Percentiles rank a stretch among this genome's conserved stretches.
phyloP scores from a whole-genome alignment of 2,329 filamentous ascomycete species.

The Scedosporium apiospermum region DNA sequence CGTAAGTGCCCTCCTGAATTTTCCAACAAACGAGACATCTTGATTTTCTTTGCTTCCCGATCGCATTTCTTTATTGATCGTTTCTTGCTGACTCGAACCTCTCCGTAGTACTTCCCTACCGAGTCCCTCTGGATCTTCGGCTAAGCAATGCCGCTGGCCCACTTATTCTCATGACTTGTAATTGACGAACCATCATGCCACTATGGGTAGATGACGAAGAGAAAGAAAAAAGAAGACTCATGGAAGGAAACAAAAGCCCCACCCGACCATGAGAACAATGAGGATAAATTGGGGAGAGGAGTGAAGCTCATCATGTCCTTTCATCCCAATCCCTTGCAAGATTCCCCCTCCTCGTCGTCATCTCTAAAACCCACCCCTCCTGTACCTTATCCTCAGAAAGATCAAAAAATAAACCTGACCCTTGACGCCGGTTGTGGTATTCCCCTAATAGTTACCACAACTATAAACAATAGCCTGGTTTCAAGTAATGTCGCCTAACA shows the following conservation, averaged over 20 bases:
- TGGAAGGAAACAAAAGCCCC: background rate
- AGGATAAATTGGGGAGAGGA: too few relatives aligned
- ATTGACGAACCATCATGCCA: slow-evolving; percentile 2
- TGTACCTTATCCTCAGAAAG: background rate
- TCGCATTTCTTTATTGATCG: background rate
- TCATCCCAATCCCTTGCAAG: background rate
- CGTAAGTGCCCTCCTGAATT: slow-evolving; percentile 35
- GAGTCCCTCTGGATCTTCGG: slow-evolving; percentile 50
- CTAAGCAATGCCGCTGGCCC: slow-evolving; percentile 23
- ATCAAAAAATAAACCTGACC: background rate
- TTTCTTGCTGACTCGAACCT: background rate
- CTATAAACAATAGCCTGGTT: background rate
- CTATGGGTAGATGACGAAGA: background rate
- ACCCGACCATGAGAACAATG: background rate
- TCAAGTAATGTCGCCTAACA: background rate
- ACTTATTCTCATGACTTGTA: slow-evolving; percentile 5
- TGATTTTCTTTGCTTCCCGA: too few relatives aligned
- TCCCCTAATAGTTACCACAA: slow-evolving; percentile 1
- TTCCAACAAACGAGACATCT: too few relatives aligned
- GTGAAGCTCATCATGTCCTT: background rate
- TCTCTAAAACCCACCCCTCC: background rate
- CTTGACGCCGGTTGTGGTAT: background rate
- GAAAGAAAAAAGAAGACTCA: background rate
- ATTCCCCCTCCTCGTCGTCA: background rate
- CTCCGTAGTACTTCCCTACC: slow-evolving; percentile 41